Percentiles rank a stretch among this genome's conserved stretches.
Evolutionary conservation across 805 yeast genomes (phyloP).

Genomic region (Metschnikowia bowlesiae): DNA sequence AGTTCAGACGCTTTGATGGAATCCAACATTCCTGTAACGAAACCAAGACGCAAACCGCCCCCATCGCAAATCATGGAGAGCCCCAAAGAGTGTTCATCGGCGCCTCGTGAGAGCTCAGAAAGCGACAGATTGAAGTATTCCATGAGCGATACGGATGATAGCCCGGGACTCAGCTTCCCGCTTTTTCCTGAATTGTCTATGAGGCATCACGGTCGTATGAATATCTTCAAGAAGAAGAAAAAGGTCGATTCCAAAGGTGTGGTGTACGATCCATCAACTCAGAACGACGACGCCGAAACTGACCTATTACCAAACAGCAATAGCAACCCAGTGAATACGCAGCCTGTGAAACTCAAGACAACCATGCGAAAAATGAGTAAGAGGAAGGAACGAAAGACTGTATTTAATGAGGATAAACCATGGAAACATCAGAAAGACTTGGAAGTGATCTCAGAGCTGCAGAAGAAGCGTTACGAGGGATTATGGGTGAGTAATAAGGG

Average conservation of each 20-base stretch:
- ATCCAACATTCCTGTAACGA: not conserved
- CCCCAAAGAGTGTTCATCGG: not conserved
- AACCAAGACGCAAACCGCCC: slow-evolving; percentile 15
- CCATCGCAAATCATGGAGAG: not conserved
- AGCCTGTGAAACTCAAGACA: slow-evolving; percentile 41
- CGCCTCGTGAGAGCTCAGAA: not conserved
- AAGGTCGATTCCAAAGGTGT: slow-evolving; percentile 5
- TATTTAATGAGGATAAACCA: slow-evolving; percentile 84
- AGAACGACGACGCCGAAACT: slow-evolving; percentile 4
- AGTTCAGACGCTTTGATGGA: slow-evolving; percentile 13
- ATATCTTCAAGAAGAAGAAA: slow-evolving; percentile 10
- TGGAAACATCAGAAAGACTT: slow-evolving; percentile 83
- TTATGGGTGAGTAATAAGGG: slow-evolving; percentile 91
- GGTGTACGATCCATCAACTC: slow-evolving; percentile 8
- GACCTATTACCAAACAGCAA: slow-evolving; percentile 4
- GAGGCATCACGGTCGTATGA: slow-evolving; percentile 9
- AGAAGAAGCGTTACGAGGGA: slow-evolving; percentile 86
- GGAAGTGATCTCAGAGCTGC: slow-evolving; percentile 50
- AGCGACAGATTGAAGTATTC: not conserved
- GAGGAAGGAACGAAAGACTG: slow-evolving; percentile 34
- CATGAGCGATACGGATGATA: slow-evolving; percentile 9
- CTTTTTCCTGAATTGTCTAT: slow-evolving; percentile 29
- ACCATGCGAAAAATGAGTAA: slow-evolving; percentile 47
- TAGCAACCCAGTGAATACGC: slow-evolving; percentile 1
- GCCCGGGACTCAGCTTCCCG: slow-evolving; percentile 22